Percentiles rank a stretch among this genome's conserved stretches.
Evolutionary conservation across 345 rosid species (phyloP).

Genomic region (Salix udensis): DNA sequence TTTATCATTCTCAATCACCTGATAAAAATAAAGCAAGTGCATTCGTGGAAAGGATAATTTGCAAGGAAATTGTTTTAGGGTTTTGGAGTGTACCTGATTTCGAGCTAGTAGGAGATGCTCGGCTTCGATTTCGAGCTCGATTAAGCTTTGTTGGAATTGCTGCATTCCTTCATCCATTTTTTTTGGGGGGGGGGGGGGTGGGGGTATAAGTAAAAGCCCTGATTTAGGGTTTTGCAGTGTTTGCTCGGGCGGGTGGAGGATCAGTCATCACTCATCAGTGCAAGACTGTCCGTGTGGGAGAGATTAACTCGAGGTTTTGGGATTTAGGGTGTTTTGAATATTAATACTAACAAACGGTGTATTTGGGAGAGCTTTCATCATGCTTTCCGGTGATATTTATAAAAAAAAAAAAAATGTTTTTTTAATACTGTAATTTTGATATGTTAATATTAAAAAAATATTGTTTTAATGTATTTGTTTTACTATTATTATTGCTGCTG

Average conservation of each 20-base stretch:
- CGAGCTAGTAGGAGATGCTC: slow-evolving; percentile 61
- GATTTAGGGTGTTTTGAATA: not conserved
- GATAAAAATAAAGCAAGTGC: not conserved
- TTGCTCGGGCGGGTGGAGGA: not conserved
- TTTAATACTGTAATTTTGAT: no score
- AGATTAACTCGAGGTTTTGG: not conserved
- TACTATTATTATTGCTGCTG: no score
- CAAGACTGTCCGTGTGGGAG: not conserved
- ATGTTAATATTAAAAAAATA: no score
- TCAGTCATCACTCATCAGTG: not conserved
- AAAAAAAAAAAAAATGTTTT: no score
- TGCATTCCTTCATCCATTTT: slow-evolving; percentile 59
- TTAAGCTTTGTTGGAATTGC: slow-evolving; percentile 40
- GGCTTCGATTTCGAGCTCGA: slow-evolving; percentile 69
- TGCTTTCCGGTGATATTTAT: no score
- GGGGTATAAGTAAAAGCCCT: no score
- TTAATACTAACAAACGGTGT: no score
- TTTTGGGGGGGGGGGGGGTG: not conserved
- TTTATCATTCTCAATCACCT: slow-evolving; percentile 74
- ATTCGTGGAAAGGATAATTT: not conserved
- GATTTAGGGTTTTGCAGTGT: not conserved
- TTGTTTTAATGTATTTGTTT: no score
- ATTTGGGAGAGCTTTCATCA: no score
- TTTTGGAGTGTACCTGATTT: slow-evolving; percentile 40
- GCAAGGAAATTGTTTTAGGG: not conserved